These are phyloP conservation scores for Fraxinus baroniana DNA, from an alignment of 305 asterid species.

Conservation along the genomic window DNA sequence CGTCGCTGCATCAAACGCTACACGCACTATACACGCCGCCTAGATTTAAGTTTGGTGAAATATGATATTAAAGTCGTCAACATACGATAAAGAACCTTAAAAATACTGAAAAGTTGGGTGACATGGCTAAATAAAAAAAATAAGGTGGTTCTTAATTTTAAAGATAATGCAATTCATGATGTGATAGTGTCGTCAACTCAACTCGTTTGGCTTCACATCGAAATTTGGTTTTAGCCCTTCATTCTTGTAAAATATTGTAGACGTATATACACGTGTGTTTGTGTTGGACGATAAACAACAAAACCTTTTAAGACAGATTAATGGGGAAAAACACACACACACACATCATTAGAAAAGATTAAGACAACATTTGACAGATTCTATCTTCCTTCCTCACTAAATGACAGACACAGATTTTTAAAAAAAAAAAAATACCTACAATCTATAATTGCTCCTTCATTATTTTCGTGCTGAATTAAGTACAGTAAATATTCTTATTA, in stretches of 20 bases:
- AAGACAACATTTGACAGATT: background rate
- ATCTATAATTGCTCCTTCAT: background rate
- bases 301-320: background rate
- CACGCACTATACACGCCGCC: too few species aligned
- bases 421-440: background rate
- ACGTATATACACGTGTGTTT: background rate
- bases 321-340: background rate
- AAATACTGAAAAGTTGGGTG: background rate
- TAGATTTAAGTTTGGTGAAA: background rate
- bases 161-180: background rate
- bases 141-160: background rate
- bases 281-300: background rate
- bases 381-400: background rate
- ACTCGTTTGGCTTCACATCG: background rate
- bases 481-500: background rate
- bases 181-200: background rate
- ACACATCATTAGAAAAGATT: background rate
- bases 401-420: too few species aligned
- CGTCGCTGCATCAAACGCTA: too few species aligned
- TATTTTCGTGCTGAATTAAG: conserved; percentile 6
- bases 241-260: background rate
- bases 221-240: background rate
- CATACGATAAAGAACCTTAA: background rate
- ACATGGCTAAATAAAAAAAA: background rate
- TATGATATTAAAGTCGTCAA: background rate